phyloP scores from a whole-genome alignment of 805 yeast species.

The Priceomyces haplophilus region DNA sequence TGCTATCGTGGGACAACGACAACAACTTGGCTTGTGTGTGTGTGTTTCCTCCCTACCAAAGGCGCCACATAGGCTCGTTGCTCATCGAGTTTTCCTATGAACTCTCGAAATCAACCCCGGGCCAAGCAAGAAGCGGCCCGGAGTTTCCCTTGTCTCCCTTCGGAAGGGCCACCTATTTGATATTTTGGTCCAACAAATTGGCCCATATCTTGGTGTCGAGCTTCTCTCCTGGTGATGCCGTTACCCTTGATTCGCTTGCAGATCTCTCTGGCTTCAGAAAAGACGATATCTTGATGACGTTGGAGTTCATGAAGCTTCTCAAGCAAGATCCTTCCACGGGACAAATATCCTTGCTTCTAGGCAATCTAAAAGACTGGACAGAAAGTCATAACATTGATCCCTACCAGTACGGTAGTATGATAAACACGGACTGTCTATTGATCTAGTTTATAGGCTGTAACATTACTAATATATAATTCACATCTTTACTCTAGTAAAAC shows the following conservation, averaged over 20 bases:
- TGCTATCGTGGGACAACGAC: slow-evolving; percentile 72
- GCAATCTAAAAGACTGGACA: slow-evolving; percentile 31
- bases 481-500: too few species aligned
- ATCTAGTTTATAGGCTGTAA: background rate
- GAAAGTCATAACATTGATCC: slow-evolving; percentile 20
- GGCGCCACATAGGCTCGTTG: slow-evolving; percentile 71
- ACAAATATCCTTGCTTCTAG: slow-evolving; percentile 16
- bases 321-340: slow-evolving; percentile 9
- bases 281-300: slow-evolving; percentile 58
- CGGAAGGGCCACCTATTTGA: slow-evolving; percentile 69
- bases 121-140: slow-evolving; percentile 75
- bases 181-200: slow-evolving; percentile 65
- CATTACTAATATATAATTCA: too few species aligned
- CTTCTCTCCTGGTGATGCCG: slow-evolving; percentile 3
- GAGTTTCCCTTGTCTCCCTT: slow-evolving; percentile 85
- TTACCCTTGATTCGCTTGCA: slow-evolving; percentile 51
- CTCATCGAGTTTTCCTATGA: slow-evolving; percentile 82
- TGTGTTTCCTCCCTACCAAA: slow-evolving; percentile 89
- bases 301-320: slow-evolving; percentile 50
- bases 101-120: slow-evolving; percentile 54
- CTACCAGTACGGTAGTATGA: slow-evolving; percentile 20
- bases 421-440: slow-evolving; percentile 30
- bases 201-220: slow-evolving; percentile 18
- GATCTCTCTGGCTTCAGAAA: slow-evolving; percentile 59
- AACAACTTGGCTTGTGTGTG: slow-evolving; percentile 84